Base-by-base conservation (phyloP, 169 alveolate genomes). In the Plasmodium ovale region DNA sequence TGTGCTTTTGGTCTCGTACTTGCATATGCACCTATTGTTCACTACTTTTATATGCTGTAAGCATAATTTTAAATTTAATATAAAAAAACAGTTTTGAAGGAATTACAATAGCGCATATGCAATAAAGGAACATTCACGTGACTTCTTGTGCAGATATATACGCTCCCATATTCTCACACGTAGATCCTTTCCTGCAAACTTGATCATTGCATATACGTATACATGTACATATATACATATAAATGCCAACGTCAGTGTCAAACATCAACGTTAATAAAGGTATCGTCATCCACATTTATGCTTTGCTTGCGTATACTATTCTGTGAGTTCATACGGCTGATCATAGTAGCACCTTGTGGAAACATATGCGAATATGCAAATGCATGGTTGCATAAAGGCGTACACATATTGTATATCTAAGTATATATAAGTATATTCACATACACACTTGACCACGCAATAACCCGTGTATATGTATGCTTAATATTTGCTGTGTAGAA, bases 11-110 rank as follows among this genome's bases (percentile, higher is more conserved):
- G n/a, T n/a, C n/a, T n/a, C n/a, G n/a, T n/a, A n/a, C n/a, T n/a
- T n/a, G n/a, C n/a, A n/a, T n/a, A n/a, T n/a, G n/a, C n/a, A n/a
- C n/a, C n/a, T n/a, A 39, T 47, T 69, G 65, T 69, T 69, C 16
- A 47, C 64, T 31, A 25, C 47, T 47, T 69, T 60, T 16, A n/a
- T n/a, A n/a, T n/a, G n/a, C 29, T 69, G 9, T 69, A 42, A 23
- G 82, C 47, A 56, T 44, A 69, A 27, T 69, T 69, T 69, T 42
- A 42, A 69, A 42, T 9, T 42, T 19, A 69, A 44, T 53, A 59
- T 21, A 59, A 59, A 59, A 59, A 4, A 59, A 59, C n/a, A n/a
- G n/a, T n/a, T n/a, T 27, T 10, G 27, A 59, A 59, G 27, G 39
- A 59, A 59, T 25, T 6, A 27, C 9, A 59, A 59, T 25, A 16